phyloP scores from a whole-genome alignment of 208 protist species.

The Trypanosoma grayi region DNA sequence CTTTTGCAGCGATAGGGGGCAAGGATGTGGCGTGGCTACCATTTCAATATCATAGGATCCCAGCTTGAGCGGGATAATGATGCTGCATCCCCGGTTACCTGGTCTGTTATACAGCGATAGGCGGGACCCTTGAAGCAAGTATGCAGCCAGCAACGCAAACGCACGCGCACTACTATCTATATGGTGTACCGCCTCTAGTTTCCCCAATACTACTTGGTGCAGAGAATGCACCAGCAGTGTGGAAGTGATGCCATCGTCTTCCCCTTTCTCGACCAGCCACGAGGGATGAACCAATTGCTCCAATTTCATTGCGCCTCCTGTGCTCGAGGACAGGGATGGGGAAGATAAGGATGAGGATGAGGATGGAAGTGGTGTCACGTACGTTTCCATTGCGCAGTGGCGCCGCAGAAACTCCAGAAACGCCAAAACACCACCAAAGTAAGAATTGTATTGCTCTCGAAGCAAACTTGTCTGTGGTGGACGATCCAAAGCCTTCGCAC shows the following conservation, averaged over 20 bases:
- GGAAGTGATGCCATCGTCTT: slow-evolving; percentile 71
- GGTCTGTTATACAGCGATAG: slow-evolving; percentile 59
- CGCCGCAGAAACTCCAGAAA: slow-evolving; percentile 37
- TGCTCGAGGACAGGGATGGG: not conserved
- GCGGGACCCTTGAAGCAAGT: slow-evolving; percentile 69
- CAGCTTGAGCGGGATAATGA: slow-evolving; percentile 62
- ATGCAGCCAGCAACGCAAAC: slow-evolving; percentile 67
- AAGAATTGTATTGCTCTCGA: slow-evolving; percentile 17
- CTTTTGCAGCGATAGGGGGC: slow-evolving; percentile 60
- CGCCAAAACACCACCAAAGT: slow-evolving; percentile 21
- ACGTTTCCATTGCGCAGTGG: slow-evolving; percentile 38
- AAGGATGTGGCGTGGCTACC: slow-evolving; percentile 55
- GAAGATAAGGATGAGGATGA: not conserved
- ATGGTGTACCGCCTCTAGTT: slow-evolving; percentile 29
- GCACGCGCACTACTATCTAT: slow-evolving; percentile 49
- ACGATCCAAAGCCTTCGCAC: slow-evolving; percentile 14
- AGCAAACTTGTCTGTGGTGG: slow-evolving; percentile 5
- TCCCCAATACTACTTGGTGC: slow-evolving; percentile 31
- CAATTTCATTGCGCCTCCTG: slow-evolving; percentile 17
- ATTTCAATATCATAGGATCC: slow-evolving; percentile 47
- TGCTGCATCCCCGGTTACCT: slow-evolving; percentile 34
- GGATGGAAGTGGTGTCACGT: slow-evolving; percentile 27
- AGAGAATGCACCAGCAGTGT: slow-evolving; percentile 37
- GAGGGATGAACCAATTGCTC: slow-evolving; percentile 44
- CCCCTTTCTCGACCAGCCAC: slow-evolving; percentile 46